These are phyloP conservation scores for Beta lomatogona DNA, from an alignment of 179 eudicot genomes.

Conservation along the genomic window DNA sequence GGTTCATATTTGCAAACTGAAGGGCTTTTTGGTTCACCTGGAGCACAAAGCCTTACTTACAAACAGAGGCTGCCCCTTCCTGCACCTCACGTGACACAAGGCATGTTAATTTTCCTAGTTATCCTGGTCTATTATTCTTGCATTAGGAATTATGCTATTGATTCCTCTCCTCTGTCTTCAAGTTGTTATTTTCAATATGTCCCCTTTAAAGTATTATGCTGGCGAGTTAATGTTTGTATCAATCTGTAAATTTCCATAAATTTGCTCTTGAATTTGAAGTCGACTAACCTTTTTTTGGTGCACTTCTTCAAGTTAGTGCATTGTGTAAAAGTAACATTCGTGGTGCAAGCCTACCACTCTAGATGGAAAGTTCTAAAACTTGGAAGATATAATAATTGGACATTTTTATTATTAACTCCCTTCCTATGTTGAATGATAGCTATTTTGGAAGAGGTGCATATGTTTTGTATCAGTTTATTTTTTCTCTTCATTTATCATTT, in stretches of 20 bases:
- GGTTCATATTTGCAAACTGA: constrained; percentile 38
- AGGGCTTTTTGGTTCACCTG: constrained; percentile 43
- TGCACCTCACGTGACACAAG: constrained; percentile 54
- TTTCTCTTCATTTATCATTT: neutral
- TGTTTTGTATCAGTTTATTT: neutral
- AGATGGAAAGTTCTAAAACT: neutral
- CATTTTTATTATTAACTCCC: neutral
- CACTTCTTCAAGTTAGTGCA: neutral
- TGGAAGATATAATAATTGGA: neutral
- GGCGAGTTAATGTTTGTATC: neutral
- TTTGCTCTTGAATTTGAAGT: constrained; percentile 3
- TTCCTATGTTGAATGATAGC: neutral
- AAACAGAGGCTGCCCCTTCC: constrained; percentile 49
- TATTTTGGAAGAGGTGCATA: neutral
- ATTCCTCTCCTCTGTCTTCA: neutral
- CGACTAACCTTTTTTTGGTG: neutral
- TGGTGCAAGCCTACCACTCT: neutral
- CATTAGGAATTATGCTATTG: constrained; percentile 5
- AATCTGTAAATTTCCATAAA: neutral
- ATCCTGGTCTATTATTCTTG: constrained; percentile 2
- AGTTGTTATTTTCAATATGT: neutral
- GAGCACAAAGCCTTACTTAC: constrained; percentile 44
- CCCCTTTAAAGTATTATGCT: neutral
- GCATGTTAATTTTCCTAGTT: constrained; percentile 40
- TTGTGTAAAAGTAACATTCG: neutral